Percentiles rank a stretch among this genome's conserved stretches.
These are phyloP conservation scores for Hemileccinum rubropunctum DNA, from an alignment of 768 basidiomycete genomes.

Conservation along the genomic window DNA sequence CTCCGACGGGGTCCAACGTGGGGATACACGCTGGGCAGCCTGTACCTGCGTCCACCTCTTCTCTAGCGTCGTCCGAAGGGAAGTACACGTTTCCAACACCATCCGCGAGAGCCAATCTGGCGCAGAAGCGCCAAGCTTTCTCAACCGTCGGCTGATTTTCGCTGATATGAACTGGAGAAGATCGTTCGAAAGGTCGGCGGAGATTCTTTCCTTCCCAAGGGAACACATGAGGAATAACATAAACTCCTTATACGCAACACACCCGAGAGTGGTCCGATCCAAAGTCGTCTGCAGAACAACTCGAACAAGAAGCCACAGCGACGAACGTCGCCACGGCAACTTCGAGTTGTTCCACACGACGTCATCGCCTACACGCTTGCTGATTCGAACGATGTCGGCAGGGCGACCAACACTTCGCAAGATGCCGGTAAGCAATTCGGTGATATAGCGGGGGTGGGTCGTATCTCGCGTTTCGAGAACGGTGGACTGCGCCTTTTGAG, in stretches of 20 bases:
- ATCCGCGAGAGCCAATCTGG: conserved; percentile 12
- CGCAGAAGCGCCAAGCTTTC: conserved; percentile 31
- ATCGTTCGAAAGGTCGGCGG: conserved; percentile 26
- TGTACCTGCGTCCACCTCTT: conserved; percentile 36
- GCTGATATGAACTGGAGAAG: conserved; percentile 34
- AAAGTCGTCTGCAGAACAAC: conserved; percentile 42
- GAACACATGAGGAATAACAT: conserved; percentile 29
- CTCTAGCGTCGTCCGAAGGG: conserved; percentile 22
- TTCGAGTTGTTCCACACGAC: conserved; percentile 37
- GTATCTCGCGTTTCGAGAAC: conserved; percentile 39
- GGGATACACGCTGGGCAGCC: conserved; percentile 21
- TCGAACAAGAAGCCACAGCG: conserved; percentile 48
- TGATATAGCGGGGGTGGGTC: conserved; percentile 43
- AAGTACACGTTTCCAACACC: conserved; percentile 5
- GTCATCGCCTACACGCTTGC: too few relatives aligned
- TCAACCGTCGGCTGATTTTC: conserved; percentile 38
- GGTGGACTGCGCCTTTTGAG: conserved; percentile 33
- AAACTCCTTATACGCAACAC: conserved; percentile 32
- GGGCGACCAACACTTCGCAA: conserved; percentile 37
- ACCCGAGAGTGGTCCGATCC: conserved; percentile 10
- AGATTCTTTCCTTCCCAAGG: conserved; percentile 5
- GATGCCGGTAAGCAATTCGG: conserved; percentile 43
- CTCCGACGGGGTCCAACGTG: conserved; percentile 28
- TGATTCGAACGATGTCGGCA: too few relatives aligned
- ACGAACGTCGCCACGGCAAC: conserved; percentile 48